Conservation (phyloP, 2,329 filamentous ascomycete genomes). For the Pyricularia sp. region DNA sequence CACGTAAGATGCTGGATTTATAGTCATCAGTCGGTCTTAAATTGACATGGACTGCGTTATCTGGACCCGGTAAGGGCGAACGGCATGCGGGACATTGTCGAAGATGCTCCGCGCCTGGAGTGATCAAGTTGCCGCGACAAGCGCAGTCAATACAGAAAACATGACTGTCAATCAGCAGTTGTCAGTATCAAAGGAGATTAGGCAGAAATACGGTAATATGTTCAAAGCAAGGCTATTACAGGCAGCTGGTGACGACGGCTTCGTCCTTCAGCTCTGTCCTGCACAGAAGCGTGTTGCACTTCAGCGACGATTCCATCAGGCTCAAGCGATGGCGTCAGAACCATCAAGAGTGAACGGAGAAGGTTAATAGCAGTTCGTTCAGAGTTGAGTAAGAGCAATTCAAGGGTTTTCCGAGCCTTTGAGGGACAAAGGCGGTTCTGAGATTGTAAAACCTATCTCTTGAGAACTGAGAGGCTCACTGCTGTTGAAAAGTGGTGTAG, state of each 20-base stretch:
- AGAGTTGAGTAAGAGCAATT: background rate
- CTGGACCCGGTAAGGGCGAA: slow-evolving; percentile 55
- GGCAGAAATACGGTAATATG: slow-evolving; percentile 3
- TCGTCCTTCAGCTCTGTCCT: slow-evolving; percentile 56
- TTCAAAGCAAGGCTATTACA: slow-evolving; percentile 33
- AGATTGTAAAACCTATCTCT: background rate
- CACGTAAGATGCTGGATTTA: slow-evolving; percentile 78
- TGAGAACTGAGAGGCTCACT: background rate
- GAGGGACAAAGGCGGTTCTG: background rate
- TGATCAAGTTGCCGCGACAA: slow-evolving; percentile 51
- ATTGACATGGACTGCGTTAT: slow-evolving; percentile 64
- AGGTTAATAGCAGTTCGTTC: background rate
- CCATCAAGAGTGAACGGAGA: background rate
- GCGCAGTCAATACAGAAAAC: slow-evolving; percentile 77
- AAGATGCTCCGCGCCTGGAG: slow-evolving; percentile 39
- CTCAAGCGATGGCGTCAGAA: background rate
- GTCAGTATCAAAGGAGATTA: background rate
- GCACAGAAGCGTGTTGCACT: slow-evolving; percentile 76
- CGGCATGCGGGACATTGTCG: slow-evolving; percentile 67
- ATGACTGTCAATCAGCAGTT: slow-evolving; percentile 44
- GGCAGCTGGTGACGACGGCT: slow-evolving; percentile 84
- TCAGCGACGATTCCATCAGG: slow-evolving; percentile 64
- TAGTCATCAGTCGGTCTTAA: slow-evolving; percentile 81
- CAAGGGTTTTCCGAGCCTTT: background rate
- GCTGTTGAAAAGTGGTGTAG: background rate